These are phyloP conservation scores for Alternaria postmessia DNA, from an alignment of 2,329 filamentous ascomycete species.

Conservation along the genomic window DNA sequence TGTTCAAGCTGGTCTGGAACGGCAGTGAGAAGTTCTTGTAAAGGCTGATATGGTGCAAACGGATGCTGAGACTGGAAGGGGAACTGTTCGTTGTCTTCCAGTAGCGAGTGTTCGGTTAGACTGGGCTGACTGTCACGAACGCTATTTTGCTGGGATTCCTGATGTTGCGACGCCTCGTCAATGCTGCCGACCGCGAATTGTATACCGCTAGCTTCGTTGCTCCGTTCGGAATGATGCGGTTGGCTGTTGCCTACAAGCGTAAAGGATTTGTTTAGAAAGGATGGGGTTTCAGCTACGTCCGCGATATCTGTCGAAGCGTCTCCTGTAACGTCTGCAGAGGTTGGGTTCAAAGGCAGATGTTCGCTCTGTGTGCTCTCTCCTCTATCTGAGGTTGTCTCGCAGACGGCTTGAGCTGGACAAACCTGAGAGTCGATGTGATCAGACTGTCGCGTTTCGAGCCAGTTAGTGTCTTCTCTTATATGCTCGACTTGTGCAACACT, in stretches of 20 bases:
- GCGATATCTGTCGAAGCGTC: background rate
- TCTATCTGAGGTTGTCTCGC: background rate
- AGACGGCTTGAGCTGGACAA: background rate
- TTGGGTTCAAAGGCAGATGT: background rate
- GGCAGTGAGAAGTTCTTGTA: background rate
- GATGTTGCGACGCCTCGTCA: conserved; percentile 5
- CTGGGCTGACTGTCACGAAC: conserved; percentile 9
- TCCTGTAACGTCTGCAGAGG: background rate
- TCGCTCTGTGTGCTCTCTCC: background rate
- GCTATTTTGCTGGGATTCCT: conserved; percentile 4
- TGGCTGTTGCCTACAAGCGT: conserved; percentile 4
- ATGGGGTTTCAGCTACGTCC: background rate
- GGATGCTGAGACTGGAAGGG: conserved; percentile 22
- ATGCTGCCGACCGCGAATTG: background rate
- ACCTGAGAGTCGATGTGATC: background rate
- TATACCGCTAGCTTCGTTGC: background rate
- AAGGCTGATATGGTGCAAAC: background rate
- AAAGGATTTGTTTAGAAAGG: background rate
- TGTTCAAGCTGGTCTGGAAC: background rate
- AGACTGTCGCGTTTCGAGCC: background rate
- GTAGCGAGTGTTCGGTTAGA: conserved; percentile 18
- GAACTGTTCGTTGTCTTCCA: conserved; percentile 20
- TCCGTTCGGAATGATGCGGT: background rate
- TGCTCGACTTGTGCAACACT: background rate
- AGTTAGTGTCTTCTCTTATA: background rate